Percentiles rank a stretch among this genome's conserved stretches.
Evolutionary conservation across 768 basidiomycete species (phyloP).

Genomic region (Kwoniella botswanensis): DNA sequence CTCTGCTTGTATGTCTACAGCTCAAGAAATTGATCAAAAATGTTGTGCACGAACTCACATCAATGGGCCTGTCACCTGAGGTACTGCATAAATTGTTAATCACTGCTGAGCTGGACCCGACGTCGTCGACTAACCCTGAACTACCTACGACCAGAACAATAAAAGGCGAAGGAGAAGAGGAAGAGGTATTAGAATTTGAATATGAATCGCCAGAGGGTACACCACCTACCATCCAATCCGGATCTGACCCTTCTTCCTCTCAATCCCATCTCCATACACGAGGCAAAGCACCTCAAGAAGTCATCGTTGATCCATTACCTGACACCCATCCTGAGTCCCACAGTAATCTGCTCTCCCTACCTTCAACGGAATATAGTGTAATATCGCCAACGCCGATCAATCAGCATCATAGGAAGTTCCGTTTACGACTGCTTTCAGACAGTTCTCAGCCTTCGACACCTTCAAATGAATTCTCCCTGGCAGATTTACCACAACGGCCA

Average conservation of each 20-base stretch:
- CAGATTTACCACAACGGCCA: conserved; percentile 22
- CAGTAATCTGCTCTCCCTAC: not conserved
- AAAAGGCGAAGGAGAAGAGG: conserved; percentile 20
- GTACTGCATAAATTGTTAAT: conserved; percentile 60
- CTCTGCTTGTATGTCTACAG: conserved; percentile 59
- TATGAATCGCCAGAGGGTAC: conserved; percentile 44
- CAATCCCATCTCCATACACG: not conserved
- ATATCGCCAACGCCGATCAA: not conserved
- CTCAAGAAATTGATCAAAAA: conserved; percentile 89
- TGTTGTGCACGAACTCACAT: conserved; percentile 75
- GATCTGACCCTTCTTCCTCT: not conserved
- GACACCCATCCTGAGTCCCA: not conserved
- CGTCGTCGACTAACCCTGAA: not conserved
- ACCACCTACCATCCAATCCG: conserved; percentile 21
- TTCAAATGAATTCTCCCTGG: not conserved
- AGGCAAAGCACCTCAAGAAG: conserved; percentile 18
- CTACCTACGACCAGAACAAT: not conserved
- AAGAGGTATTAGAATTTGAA: conserved; percentile 54
- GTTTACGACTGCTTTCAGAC: conserved; percentile 39
- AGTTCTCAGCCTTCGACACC: conserved; percentile 5
- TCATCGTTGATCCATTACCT: conserved; percentile 37
- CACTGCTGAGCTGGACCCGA: conserved; percentile 40
- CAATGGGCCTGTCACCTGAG: conserved; percentile 66
- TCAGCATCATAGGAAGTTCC: conserved; percentile 40
- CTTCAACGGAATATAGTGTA: not conserved